phyloP scores from a whole-genome alignment of 2,329 filamentous ascomycete genomes.

The Hypoxylon sp. region DNA sequence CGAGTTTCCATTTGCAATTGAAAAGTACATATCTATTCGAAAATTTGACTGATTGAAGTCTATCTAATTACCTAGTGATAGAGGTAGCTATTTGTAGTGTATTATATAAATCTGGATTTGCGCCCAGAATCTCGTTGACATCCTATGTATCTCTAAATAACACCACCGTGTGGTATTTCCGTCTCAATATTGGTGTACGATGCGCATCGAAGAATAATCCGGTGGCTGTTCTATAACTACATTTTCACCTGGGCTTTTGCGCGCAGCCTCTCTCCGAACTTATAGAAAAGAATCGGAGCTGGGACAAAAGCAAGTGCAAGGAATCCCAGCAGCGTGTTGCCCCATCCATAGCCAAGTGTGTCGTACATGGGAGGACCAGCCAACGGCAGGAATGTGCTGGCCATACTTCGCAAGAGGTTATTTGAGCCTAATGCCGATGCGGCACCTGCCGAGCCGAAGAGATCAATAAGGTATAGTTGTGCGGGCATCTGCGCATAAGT shows the following conservation, averaged over 20 bases:
- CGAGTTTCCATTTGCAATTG: no score
- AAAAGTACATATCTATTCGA: no score
- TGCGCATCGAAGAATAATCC: background rate
- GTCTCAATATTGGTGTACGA: background rate
- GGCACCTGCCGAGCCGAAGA: conserved; percentile 12
- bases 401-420: conserved; percentile 4
- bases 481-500: conserved; percentile 14
- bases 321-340: conserved; percentile 17
- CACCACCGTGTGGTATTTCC: background rate
- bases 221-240: background rate
- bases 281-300: conserved; percentile 15
- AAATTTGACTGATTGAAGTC: no score
- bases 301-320: background rate
- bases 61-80: background rate
- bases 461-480: conserved; percentile 19
- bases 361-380: conserved; percentile 19
- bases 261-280: conserved; percentile 15
- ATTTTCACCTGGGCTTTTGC: conserved; percentile 11
- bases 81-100: background rate
- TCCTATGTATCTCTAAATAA: background rate
- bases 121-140: background rate
- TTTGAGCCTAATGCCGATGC: conserved; percentile 14
- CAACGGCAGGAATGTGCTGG: conserved; percentile 5
- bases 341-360: conserved; percentile 14
- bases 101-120: background rate